Percentiles rank a stretch among this genome's conserved stretches.
Evolutionary conservation across 331 rosid species (phyloP).

Genomic region (Dryas integrifolia): DNA sequence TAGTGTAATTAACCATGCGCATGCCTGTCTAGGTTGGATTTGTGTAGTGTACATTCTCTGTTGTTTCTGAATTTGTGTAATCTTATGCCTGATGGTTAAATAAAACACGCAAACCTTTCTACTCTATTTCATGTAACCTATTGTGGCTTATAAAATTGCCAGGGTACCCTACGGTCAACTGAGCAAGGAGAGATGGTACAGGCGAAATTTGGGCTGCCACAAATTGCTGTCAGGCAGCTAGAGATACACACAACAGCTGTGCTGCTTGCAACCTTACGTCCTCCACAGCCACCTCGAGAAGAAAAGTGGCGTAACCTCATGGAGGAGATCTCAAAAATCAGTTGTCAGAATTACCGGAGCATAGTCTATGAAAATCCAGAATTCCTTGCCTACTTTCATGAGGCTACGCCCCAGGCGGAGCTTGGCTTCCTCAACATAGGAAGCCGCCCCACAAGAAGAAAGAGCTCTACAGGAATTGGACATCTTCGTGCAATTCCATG

Average conservation of each 20-base stretch:
- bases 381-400: conserved; percentile 80
- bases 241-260: conserved; percentile 95
- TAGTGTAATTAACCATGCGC: not conserved
- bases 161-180: conserved; percentile 89
- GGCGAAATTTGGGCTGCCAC: conserved; percentile 87
- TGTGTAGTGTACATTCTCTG: not conserved
- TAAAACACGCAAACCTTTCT: not conserved
- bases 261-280: conserved; percentile 86
- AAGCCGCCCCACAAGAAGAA: conserved; percentile 78
- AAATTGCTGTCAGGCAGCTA: conserved; percentile 88
- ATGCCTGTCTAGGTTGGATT: not conserved
- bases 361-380: conserved; percentile 82
- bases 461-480: conserved; percentile 60
- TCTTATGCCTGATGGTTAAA: conserved; percentile 2
- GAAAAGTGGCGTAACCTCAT: conserved; percentile 81
- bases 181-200: conserved; percentile 99
- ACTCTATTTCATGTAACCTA: not conserved
- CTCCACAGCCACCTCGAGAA: conserved; percentile 81
- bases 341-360: conserved; percentile 71
- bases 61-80: not conserved
- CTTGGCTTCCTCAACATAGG: conserved; percentile 90
- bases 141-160: conserved; percentile 14
- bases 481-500: conserved; percentile 86
- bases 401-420: conserved; percentile 95
- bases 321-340: conserved; percentile 85